These are phyloP conservation scores for Olyra latifolia DNA, from an alignment of 176 grass and related monocot genomes.

Conservation along the genomic window DNA sequence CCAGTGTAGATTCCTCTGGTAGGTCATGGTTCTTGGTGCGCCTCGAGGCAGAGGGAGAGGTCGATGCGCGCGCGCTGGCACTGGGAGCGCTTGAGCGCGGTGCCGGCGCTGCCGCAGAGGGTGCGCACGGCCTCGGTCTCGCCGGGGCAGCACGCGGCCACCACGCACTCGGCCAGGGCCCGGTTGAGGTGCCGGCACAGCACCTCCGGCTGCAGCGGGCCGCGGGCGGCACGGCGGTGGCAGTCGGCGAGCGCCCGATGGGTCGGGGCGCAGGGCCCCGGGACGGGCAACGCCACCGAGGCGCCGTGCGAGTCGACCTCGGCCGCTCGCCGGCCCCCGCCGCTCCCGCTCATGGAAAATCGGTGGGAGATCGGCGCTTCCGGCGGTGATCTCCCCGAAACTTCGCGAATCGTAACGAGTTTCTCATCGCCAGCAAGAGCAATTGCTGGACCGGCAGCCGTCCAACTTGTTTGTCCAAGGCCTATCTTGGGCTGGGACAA, in stretches of 20 bases:
- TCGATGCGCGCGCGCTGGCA: conserved; percentile 68
- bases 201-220: conserved; percentile 38
- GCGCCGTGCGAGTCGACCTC: not conserved
- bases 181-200: conserved; percentile 83
- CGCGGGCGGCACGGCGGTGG: conserved; percentile 47
- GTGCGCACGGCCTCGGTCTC: conserved; percentile 68
- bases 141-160: conserved; percentile 55
- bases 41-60: conserved; percentile 72
- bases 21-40: conserved; percentile 48
- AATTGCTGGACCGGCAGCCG: not conserved
- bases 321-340: not conserved
- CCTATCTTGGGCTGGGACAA: not conserved
- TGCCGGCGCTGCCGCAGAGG: conserved; percentile 67
- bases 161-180: conserved; percentile 73
- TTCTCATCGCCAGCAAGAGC: not conserved
- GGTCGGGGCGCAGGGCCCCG: conserved; percentile 36
- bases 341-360: conserved; percentile 32
- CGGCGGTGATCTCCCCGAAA: not conserved
- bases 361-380: conserved; percentile 11
- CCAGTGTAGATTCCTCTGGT: not conserved
- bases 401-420: not conserved
- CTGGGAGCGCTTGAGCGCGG: conserved; percentile 73
- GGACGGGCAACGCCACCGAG: conserved; percentile 25
- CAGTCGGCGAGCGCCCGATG: conserved; percentile 64
- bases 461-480: not conserved